A percentile compares a stretch with the other conserved stretches of the same genome.
phyloP scores from a whole-genome alignment of 2,329 filamentous ascomycete species.

The Pseudogymnoascus sp. region DNA sequence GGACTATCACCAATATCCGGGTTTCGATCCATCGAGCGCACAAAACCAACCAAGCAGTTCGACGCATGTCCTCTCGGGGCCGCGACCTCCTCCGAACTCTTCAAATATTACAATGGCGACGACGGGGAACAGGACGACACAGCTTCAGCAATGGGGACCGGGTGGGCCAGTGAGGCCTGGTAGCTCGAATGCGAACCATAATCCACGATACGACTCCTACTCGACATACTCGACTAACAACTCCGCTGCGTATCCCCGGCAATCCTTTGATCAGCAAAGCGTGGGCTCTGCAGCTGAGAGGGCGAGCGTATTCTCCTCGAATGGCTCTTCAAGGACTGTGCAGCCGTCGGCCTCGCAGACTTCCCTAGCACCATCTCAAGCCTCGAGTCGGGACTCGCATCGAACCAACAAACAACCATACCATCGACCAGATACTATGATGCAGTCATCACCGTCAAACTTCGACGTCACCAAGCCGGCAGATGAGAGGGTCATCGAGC shows the following conservation, averaged over 20 bases:
- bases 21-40: constrained; percentile 47
- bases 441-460: constrained; percentile 26
- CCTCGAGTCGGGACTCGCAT: constrained; percentile 40
- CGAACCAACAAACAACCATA: constrained; percentile 46
- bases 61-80: constrained; percentile 47
- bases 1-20: constrained; percentile 87
- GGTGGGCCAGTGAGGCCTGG: constrained; percentile 45
- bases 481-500: constrained; percentile 76
- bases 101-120: constrained; percentile 63
- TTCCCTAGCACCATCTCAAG: constrained; percentile 31
- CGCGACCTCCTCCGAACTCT: constrained; percentile 46
- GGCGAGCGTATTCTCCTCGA: constrained; percentile 47
- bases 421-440: constrained; percentile 22
- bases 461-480: constrained; percentile 63
- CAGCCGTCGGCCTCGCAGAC: constrained; percentile 49
- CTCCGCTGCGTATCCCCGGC: constrained; percentile 26
- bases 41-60: constrained; percentile 39
- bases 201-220: constrained; percentile 57
- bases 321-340: constrained; percentile 43
- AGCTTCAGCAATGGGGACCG: constrained; percentile 70
- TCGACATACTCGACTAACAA: constrained; percentile 30
- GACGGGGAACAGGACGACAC: constrained; percentile 58
- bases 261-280: constrained; percentile 56
- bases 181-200: constrained; percentile 42
- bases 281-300: constrained; percentile 52